These are phyloP conservation scores for Plasmodium fragile DNA, from an alignment of 169 alveolate genomes.

Conservation along the genomic window DNA sequence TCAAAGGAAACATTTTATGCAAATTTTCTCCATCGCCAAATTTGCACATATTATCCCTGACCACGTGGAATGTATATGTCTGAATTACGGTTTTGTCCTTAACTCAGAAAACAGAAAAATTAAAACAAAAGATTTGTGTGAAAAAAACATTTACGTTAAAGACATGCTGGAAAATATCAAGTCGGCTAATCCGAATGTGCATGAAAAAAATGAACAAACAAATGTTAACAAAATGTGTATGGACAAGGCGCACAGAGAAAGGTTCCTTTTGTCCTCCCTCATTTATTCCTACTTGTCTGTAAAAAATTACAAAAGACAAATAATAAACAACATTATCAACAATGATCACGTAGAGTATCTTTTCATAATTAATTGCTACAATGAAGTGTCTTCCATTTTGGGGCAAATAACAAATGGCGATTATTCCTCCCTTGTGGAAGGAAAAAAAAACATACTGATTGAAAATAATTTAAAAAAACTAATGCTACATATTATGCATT, in stretches of 20 bases:
- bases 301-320: slow-evolving; percentile 47
- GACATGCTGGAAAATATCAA: slow-evolving; percentile 15
- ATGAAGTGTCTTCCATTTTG: slow-evolving; percentile 7
- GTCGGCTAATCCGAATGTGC: not conserved
- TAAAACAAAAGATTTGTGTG: slow-evolving; percentile 43
- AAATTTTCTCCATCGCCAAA: slow-evolving; percentile 69
- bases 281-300: slow-evolving; percentile 69
- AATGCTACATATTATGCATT: slow-evolving; percentile 22
- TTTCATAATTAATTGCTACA: slow-evolving; percentile 20
- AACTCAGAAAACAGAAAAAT: slow-evolving; percentile 56
- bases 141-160: slow-evolving; percentile 29
- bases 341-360: slow-evolving; percentile 12
- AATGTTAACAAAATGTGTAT: not conserved
- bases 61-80: slow-evolving; percentile 28
- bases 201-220: not conserved
- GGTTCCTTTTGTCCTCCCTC: slow-evolving; percentile 17
- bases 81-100: slow-evolving; percentile 59
- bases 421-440: not conserved
- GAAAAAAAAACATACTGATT: not conserved
- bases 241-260: not conserved
- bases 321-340: slow-evolving; percentile 14
- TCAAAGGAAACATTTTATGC: slow-evolving; percentile 80
- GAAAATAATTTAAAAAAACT: slow-evolving; percentile 36
- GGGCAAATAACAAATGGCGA: not conserved
- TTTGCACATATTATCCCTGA: slow-evolving; percentile 8